Conservation (phyloP, 2,329 filamentous ascomycete genomes). For the Ophiosphaerella korrae region DNA sequence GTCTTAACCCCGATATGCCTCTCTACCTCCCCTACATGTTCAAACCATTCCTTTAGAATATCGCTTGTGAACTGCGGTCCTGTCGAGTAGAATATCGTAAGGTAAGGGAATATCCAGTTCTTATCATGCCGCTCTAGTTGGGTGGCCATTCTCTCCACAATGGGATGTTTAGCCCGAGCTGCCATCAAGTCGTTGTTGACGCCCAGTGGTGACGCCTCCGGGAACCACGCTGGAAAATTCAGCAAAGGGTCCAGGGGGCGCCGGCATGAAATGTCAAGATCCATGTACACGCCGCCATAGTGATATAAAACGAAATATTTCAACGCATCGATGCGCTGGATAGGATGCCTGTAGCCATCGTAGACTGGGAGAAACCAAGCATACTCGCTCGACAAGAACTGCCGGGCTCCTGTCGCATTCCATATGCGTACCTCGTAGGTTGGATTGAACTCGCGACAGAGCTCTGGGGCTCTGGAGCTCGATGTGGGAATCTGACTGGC, state of each 20-base stretch:
- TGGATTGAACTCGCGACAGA: constrained; percentile 22
- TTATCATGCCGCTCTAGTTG: constrained; percentile 12
- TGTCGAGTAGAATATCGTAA: constrained; percentile 39
- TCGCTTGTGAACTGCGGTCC: constrained; percentile 35
- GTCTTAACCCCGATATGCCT: neutral
- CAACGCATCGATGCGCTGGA: constrained; percentile 32
- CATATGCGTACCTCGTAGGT: constrained; percentile 24
- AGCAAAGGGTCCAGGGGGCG: constrained; percentile 23
- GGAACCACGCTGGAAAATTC: constrained; percentile 25
- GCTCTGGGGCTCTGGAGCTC: constrained; percentile 17
- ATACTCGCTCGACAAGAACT: constrained; percentile 20
- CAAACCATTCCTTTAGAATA: constrained; percentile 30
- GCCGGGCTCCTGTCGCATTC: constrained; percentile 20
- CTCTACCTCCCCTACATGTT: neutral
- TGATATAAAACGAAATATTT: constrained; percentile 33
- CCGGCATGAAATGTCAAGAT: constrained; percentile 30
- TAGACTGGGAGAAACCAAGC: constrained; percentile 28
- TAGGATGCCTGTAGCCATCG: constrained; percentile 27
- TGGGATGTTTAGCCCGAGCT: constrained; percentile 22
- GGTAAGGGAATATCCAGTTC: constrained; percentile 29
- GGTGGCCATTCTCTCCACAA: constrained; percentile 25
- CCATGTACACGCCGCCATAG: constrained; percentile 34
- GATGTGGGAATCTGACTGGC: constrained; percentile 9
- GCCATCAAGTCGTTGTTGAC: constrained; percentile 34
- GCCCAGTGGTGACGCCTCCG: constrained; percentile 22